Evolutionary conservation across 108 stramenopile genomes (phyloP).

Genomic region (Skeletonema menzelii): DNA sequence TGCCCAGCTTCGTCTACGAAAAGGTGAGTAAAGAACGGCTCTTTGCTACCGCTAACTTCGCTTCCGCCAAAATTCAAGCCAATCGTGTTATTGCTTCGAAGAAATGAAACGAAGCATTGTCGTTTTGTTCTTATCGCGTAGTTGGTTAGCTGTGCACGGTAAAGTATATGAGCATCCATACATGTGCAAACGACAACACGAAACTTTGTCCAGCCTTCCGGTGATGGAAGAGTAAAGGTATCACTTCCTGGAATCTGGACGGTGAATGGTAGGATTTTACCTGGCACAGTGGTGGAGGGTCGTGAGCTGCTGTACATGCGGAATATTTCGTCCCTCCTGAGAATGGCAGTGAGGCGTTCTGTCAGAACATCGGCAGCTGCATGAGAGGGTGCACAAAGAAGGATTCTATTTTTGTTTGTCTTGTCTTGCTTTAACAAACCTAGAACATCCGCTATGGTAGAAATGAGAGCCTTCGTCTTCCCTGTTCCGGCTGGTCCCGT

Average conservation of each 20-base stretch:
- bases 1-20: conserved; percentile 81
- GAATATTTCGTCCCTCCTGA: conserved; percentile 47
- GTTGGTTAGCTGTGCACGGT: conserved; percentile 64
- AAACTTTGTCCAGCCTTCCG: conserved; percentile 49
- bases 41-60: conserved; percentile 12
- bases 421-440: conserved; percentile 14
- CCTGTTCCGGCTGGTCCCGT: conserved; percentile 76
- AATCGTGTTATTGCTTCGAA: conserved; percentile 15
- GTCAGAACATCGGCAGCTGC: conserved; percentile 77
- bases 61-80: conserved; percentile 16
- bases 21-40: conserved; percentile 71
- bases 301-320: conserved; percentile 54
- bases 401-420: conserved; percentile 41
- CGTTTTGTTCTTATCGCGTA: conserved; percentile 49
- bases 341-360: conserved; percentile 37
- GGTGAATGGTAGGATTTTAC: conserved; percentile 53
- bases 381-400: conserved; percentile 75
- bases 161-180: conserved; percentile 65
- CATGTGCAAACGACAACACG: conserved; percentile 71
- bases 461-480: conserved; percentile 65
- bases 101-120: conserved; percentile 35
- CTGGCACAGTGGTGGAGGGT: conserved; percentile 55
- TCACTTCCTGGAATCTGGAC: conserved; percentile 27
- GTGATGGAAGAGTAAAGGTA: conserved; percentile 52
- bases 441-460: conserved; percentile 47